Base-by-base conservation (phyloP, 164 flowering plant genomes). In the Liriodendron chinense region DNA sequence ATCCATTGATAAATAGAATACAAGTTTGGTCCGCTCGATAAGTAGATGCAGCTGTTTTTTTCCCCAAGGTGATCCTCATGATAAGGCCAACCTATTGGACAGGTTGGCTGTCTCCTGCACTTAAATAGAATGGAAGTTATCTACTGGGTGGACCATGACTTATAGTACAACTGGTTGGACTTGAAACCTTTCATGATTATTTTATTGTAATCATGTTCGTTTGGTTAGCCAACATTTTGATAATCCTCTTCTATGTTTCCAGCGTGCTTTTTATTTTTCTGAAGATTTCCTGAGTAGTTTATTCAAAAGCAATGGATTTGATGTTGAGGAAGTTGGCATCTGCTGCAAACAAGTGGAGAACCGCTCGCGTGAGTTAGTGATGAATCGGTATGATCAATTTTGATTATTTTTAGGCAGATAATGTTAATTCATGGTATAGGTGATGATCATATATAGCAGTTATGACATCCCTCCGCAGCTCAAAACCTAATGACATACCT, bases 201-300 rank as follows among this genome's bases (percentile, higher is more conserved):
- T 34, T 34, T 34, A 63, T 21, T 48, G 59, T 53, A 68, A 23
- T 65, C 21, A 68, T 9, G 76, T 72, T 69, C 14, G n/a, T 70
- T 71, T 2, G 53, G 7, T 65, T 64, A 4, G 34, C 70, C 69
- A 9, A 18, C 3, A 28, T 67, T 67, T 70, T 75, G 34, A 67
- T 50, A 43, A 50, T 20, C 20, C 13, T 56, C 20, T 69, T 73
- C 68, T 72, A 2, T 62, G 65, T 70, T 75, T 81, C 49, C 93
- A 96, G 99, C 90, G 99, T 73, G 98, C 97, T 50, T 96, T 88
- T 83, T 96, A 96, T 80, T 96, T 96, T 78, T 96, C 99, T 25
- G 88, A 89, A 72, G 95, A 90, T 64, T 94, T 87, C 87, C 85
- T 96, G 84, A 81, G 72, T 34, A 82, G 69, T 76, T 83, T 94